A percentile compares a stretch with the other conserved stretches of the same genome.
Conservation (phyloP, 129 eudicot genomes). For the Lonicera japonica region DNA sequence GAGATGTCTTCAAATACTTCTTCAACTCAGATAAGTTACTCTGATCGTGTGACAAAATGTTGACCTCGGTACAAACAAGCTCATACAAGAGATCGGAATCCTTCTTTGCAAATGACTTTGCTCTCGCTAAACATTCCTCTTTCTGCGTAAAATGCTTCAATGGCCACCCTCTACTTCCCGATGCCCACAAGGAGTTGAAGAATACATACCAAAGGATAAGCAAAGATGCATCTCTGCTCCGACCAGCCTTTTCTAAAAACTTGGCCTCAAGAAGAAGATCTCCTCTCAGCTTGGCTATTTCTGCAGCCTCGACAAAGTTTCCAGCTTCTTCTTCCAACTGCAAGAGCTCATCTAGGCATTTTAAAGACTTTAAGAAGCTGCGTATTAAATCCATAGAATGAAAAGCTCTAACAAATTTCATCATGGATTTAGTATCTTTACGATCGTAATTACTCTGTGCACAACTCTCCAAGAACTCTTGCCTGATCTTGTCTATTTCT, state of each 20-base stretch:
- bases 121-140: constrained; percentile 39
- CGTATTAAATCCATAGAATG: constrained; percentile 45
- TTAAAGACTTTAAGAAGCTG: constrained; percentile 34
- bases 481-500: constrained; percentile 43
- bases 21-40: constrained; percentile 30
- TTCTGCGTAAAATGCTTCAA: constrained; percentile 36
- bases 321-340: constrained; percentile 62
- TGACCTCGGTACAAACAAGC: constrained; percentile 37
- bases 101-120: constrained; percentile 25
- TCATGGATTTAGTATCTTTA: constrained; percentile 40
- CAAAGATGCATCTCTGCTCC: constrained; percentile 20
- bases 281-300: constrained; percentile 48
- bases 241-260: constrained; percentile 45
- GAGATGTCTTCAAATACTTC: constrained; percentile 23
- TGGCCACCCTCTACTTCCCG: constrained; percentile 53
- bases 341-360: constrained; percentile 57
- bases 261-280: constrained; percentile 53
- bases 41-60: constrained; percentile 26
- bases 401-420: constrained; percentile 59
- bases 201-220: constrained; percentile 33
- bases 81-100: constrained; percentile 23
- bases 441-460: constrained; percentile 34
- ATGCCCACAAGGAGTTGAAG: constrained; percentile 39
- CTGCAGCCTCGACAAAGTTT: constrained; percentile 55
- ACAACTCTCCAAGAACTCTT: constrained; percentile 49